Conservation (phyloP, 176 grass and related monocot species). For the Oryza australiensis region DNA sequence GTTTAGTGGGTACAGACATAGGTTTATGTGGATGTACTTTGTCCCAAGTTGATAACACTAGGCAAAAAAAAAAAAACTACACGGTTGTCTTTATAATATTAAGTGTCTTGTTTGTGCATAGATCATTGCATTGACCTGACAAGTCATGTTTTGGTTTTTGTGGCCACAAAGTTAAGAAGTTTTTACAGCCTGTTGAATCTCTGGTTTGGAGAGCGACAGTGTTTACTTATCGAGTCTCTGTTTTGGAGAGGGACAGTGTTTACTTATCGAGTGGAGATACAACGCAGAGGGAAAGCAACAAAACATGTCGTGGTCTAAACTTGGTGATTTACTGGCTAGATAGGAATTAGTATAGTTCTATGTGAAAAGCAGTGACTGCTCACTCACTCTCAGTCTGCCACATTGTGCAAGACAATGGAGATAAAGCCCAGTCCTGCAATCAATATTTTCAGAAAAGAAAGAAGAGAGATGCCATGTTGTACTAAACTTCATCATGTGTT, state of each 20-base stretch:
- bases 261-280: background rate
- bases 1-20: background rate
- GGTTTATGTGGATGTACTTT: background rate
- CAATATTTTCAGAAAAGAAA: background rate
- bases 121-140: background rate
- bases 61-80: background rate
- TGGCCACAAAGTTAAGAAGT: background rate
- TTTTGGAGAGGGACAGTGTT: background rate
- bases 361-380: background rate
- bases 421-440: background rate
- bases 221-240: background rate
- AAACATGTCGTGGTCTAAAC: background rate
- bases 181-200: background rate
- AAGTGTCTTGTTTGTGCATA: background rate
- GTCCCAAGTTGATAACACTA: constrained; percentile 10
- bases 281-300: background rate
- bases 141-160: background rate
- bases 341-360: background rate
- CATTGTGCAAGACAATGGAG: background rate
- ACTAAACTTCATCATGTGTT: background rate
- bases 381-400: background rate
- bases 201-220: background rate
- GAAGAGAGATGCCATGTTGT: background rate
- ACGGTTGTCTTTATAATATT: background rate
- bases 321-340: background rate